Percentiles rank a stretch among this genome's conserved stretches.
These are phyloP conservation scores for Hansenula lynferdii DNA, from an alignment of 1,139 yeast species.

Conservation along the genomic window DNA sequence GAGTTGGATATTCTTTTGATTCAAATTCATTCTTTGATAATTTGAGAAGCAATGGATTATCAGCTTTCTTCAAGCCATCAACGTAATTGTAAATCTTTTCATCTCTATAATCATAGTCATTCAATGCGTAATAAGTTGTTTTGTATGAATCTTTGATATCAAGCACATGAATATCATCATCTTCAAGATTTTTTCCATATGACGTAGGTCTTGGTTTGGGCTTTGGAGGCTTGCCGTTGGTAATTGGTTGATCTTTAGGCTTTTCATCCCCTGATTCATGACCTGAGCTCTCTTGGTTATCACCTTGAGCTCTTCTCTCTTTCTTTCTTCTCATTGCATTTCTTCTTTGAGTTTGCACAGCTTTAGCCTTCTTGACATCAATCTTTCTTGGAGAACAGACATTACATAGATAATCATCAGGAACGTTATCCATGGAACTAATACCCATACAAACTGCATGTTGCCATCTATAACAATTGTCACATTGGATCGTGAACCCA, in stretches of 20 bases:
- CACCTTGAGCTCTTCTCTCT: slow-evolving; percentile 9
- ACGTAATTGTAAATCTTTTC: slow-evolving; percentile 25
- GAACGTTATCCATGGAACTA: slow-evolving; percentile 65
- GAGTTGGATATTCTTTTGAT: slow-evolving; percentile 9
- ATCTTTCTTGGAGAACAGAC: slow-evolving; percentile 66
- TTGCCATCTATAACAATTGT: slow-evolving; percentile 89
- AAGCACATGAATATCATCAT: slow-evolving; percentile 26
- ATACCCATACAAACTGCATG: slow-evolving; percentile 89
- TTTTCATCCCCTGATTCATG: slow-evolving; percentile 5
- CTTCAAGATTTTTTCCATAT: slow-evolving; percentile 20
- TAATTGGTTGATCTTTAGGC: slow-evolving; percentile 11
- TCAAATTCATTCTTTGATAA: slow-evolving; percentile 4
- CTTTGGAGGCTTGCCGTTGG: slow-evolving; percentile 5
- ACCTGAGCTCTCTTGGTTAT: slow-evolving; percentile 1
- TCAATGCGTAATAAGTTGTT: slow-evolving; percentile 43
- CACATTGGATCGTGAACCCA: slow-evolving; percentile 94
- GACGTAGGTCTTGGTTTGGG: slow-evolving; percentile 18
- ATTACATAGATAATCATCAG: slow-evolving; percentile 81
- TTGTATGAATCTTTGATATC: slow-evolving; percentile 41
- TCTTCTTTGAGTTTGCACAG: slow-evolving; percentile 39
- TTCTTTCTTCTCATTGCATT: slow-evolving; percentile 25
- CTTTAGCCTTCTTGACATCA: slow-evolving; percentile 46
- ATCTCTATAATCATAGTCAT: slow-evolving; percentile 44
- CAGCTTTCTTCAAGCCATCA: slow-evolving; percentile 2
- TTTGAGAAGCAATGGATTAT: slow-evolving; percentile 2